phyloP scores from a whole-genome alignment of 2,329 filamentous ascomycete species.

The Penicillium vulpinum region DNA sequence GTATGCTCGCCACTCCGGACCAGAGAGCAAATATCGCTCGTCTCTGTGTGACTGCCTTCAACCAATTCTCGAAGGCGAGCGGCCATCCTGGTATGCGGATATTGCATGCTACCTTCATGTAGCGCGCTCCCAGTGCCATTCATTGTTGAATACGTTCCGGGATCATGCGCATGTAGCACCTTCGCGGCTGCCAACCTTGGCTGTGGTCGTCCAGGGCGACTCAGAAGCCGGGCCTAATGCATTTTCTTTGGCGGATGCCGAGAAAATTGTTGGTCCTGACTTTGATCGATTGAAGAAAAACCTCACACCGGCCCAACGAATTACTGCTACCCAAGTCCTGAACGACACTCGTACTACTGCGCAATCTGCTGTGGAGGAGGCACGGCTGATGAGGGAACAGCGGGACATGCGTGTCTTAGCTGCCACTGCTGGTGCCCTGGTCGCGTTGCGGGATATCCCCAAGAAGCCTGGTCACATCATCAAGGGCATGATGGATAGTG shows the following conservation, averaged over 20 bases:
- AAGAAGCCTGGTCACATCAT: slow-evolving; percentile 94
- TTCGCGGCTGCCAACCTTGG: slow-evolving; percentile 73
- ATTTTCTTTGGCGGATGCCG: slow-evolving; percentile 83
- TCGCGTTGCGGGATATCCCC: slow-evolving; percentile 82
- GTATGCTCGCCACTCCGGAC: slow-evolving; percentile 63
- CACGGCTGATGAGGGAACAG: slow-evolving; percentile 72
- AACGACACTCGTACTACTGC: slow-evolving; percentile 73
- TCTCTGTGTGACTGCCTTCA: slow-evolving; percentile 61
- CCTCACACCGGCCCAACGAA: slow-evolving; percentile 82
- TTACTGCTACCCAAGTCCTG: slow-evolving; percentile 78
- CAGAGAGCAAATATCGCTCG: slow-evolving; percentile 34
- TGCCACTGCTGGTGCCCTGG: slow-evolving; percentile 80
- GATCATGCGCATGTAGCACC: slow-evolving; percentile 81
- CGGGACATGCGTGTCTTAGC: slow-evolving; percentile 85
- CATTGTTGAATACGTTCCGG: slow-evolving; percentile 85
- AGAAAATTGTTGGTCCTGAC: slow-evolving; percentile 81
- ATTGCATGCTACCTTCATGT: slow-evolving; percentile 87
- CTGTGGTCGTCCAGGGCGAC: slow-evolving; percentile 92
- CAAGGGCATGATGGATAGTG: slow-evolving; percentile 96
- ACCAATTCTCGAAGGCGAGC: slow-evolving; percentile 75
- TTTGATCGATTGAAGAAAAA: slow-evolving; percentile 85
- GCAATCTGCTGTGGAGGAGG: slow-evolving; percentile 72
- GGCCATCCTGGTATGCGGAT: slow-evolving; percentile 82
- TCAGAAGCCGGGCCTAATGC: slow-evolving; percentile 86
- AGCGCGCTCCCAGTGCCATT: slow-evolving; percentile 85